phyloP scores from a whole-genome alignment of 1,139 yeast genomes.

The Yamadazyma conglobata region DNA sequence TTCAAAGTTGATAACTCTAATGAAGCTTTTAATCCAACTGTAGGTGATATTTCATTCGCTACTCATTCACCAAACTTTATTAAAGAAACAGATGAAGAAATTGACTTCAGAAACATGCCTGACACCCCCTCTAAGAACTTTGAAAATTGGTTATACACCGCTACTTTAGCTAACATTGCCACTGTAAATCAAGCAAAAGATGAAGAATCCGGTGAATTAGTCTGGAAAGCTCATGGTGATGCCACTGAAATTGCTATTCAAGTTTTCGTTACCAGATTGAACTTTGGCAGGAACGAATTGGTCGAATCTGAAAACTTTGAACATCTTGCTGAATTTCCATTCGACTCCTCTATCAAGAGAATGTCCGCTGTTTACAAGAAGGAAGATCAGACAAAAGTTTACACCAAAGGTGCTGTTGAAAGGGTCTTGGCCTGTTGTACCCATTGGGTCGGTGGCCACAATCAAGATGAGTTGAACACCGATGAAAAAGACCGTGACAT shows the following conservation, averaged over 20 bases:
- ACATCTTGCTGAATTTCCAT: constrained; percentile 68
- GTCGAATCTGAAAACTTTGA: constrained; percentile 28
- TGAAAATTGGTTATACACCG: constrained; percentile 51
- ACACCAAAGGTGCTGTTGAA: constrained; percentile 80
- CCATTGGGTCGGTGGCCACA: constrained; percentile 44
- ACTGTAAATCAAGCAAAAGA: constrained; percentile 43
- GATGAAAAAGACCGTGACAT: constrained; percentile 10
- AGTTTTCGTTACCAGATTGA: constrained; percentile 61
- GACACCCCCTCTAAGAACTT: constrained; percentile 27
- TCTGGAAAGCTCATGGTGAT: constrained; percentile 79
- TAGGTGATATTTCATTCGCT: constrained; percentile 51
- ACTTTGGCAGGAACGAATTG: constrained; percentile 42
- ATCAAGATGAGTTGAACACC: constrained; percentile 16
- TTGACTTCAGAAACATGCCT: constrained; percentile 24
- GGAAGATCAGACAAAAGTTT: constrained; percentile 32
- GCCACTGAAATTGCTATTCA: constrained; percentile 84
- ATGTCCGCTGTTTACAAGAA: constrained; percentile 61
- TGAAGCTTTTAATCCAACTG: constrained; percentile 72
- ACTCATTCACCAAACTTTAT: constrained; percentile 40
- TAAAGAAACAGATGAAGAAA: constrained; percentile 38
- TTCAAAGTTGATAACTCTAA: constrained; percentile 55
- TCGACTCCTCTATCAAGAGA: constrained; percentile 73
- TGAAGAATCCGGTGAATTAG: constrained; percentile 20
- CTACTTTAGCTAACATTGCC: constrained; percentile 75
- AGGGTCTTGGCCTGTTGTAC: constrained; percentile 58